A percentile compares a stretch with the other conserved stretches of the same genome.
Evolutionary conservation across 2,329 filamentous ascomycete species (phyloP).

Genomic region (Ceratocystis alfenasii): DNA sequence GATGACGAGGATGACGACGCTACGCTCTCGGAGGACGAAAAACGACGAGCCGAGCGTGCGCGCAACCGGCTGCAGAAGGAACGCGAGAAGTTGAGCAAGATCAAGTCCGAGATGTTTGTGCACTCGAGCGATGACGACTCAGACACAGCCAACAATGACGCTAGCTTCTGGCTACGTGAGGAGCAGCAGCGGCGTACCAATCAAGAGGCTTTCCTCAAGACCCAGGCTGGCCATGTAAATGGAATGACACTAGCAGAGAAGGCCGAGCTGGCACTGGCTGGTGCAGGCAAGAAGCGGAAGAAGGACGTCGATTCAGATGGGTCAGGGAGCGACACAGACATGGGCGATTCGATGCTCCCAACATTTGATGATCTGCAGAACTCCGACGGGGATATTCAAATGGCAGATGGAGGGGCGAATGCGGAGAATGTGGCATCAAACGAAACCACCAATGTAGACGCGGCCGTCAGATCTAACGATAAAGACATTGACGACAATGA

Average conservation of each 20-base stretch:
- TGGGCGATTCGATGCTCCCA: constrained; percentile 16
- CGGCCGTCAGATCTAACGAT: no score
- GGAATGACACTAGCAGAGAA: neutral
- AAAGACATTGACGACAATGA: neutral
- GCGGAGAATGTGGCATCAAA: neutral
- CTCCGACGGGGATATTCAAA: neutral
- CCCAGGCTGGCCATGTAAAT: neutral
- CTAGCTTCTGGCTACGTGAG: constrained; percentile 68
- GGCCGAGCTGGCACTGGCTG: neutral
- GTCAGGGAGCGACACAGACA: constrained; percentile 15
- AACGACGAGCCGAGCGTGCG: constrained; percentile 52
- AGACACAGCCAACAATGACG: constrained; percentile 59
- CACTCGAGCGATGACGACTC: constrained; percentile 77
- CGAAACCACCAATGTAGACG: no score
- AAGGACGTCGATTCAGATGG: constrained; percentile 14
- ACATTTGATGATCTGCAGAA: constrained; percentile 12
- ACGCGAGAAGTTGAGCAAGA: constrained; percentile 61
- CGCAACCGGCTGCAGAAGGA: constrained; percentile 54
- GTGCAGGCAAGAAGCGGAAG: constrained; percentile 18
- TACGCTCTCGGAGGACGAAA: constrained; percentile 31
- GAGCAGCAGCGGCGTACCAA: constrained; percentile 35
- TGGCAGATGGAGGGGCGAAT: neutral
- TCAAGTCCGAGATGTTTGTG: constrained; percentile 77
- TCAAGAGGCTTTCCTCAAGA: constrained; percentile 19
- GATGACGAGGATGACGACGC: constrained; percentile 33